phyloP scores from a whole-genome alignment of 176 grass and related monocot genomes.

The Cenchrus purpureus region DNA sequence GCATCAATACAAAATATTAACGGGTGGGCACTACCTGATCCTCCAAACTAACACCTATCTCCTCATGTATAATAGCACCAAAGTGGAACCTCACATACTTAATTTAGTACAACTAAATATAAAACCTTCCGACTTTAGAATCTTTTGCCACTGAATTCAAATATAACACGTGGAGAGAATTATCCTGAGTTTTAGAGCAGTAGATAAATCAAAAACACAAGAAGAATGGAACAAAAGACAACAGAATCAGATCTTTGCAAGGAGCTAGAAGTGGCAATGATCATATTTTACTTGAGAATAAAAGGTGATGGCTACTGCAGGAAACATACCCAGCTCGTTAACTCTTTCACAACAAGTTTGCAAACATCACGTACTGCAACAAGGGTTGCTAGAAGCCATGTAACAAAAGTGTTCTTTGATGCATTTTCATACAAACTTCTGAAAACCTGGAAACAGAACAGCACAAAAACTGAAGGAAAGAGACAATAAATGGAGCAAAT shows the following conservation, averaged over 20 bases:
- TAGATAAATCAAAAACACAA: slow-evolving; percentile 8
- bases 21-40: neutral
- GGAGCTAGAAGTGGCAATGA: neutral
- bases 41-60: neutral
- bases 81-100: neutral
- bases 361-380: slow-evolving; percentile 80
- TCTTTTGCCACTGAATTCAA: neutral
- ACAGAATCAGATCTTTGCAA: slow-evolving; percentile 11
- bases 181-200: neutral
- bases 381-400: slow-evolving; percentile 73
- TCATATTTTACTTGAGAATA: slow-evolving; percentile 45
- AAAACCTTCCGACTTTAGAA: neutral
- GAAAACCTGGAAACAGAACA: slow-evolving; percentile 68
- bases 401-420: slow-evolving; percentile 62
- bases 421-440: slow-evolving; percentile 86
- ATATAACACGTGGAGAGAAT: neutral
- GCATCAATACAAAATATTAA: neutral
- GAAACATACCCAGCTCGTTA: slow-evolving; percentile 88
- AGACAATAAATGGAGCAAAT: slow-evolving; percentile 19
- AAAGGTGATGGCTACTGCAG: slow-evolving; percentile 15
- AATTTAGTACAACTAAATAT: neutral
- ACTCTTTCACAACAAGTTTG: slow-evolving; percentile 85
- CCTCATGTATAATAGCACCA: neutral
- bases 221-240: neutral
- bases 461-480: slow-evolving; percentile 8